Percentiles rank a stretch among this genome's conserved stretches.
Conservation (phyloP, 768 basidiomycete genomes). For the Lactarius sp. region DNA sequence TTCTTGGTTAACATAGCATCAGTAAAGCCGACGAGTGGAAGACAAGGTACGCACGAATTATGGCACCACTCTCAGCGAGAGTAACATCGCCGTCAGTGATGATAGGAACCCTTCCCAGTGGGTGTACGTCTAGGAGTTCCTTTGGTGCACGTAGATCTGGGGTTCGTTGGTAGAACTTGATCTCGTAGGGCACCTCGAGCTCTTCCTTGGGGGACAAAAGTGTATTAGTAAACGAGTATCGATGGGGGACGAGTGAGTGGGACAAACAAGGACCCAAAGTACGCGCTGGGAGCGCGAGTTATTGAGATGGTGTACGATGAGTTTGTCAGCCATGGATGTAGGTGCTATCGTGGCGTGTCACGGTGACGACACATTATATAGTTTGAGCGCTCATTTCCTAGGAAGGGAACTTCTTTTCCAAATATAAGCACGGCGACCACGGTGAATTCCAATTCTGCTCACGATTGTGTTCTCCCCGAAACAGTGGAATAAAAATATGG, state of each 20-base stretch:
- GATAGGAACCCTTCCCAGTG: constrained; percentile 46
- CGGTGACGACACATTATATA: background rate
- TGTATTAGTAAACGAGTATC: background rate
- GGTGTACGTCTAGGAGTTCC: constrained; percentile 37
- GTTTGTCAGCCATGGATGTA: background rate
- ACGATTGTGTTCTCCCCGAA: background rate
- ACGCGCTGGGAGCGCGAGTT: constrained; percentile 48
- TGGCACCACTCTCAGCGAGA: constrained; percentile 42
- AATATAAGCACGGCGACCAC: background rate
- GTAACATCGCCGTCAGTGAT: constrained; percentile 44
- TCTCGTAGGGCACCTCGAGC: constrained; percentile 40
- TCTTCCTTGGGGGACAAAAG: constrained; percentile 40
- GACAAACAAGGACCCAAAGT: constrained; percentile 41
- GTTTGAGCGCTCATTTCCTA: background rate
- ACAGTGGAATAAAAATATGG: too few relatives aligned
- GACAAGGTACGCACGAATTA: constrained; percentile 34
- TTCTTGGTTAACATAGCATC: constrained; percentile 27
- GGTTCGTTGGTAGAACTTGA: constrained; percentile 39
- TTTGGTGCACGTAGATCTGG: constrained; percentile 34
- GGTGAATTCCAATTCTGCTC: constrained; percentile 5
- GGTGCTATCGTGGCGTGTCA: background rate
- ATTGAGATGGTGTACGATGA: constrained; percentile 42
- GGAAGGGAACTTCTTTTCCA: background rate
- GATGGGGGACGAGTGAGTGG: background rate
- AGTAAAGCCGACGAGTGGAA: background rate